Base-by-base conservation (phyloP, 2,329 filamentous ascomycete species). In the Dactylellina sp. region DNA sequence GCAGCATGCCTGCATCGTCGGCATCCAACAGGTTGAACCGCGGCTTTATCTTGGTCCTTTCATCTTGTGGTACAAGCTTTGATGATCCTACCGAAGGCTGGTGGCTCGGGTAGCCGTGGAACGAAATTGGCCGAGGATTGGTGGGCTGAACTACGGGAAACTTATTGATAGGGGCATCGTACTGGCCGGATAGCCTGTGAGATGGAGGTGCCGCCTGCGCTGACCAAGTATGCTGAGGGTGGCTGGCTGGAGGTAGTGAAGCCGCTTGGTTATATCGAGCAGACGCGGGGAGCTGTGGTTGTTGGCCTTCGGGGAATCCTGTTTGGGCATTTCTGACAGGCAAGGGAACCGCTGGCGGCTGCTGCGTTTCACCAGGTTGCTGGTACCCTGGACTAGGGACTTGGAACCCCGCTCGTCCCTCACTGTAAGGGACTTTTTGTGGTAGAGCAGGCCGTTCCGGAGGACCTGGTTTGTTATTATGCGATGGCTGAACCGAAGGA, bases 1-100 rank as follows among this genome's bases (percentile, higher is more conserved):
- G 61, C n/a, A 66, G 32, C 55, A 65, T 56, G 7, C 47, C 32
- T 11, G 37, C 40, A 32, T 74, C 61, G 46, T 74, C 70, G 14
- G 52, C 25, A 75, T 88, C 86, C 77, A 89, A 84, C 24, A 86
- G 80, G 78, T 89, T 86, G 1, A 25, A 78, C 55, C 82, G 85
- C 24, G 81, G 84, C 24, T 81, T 84, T n/a, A 6, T 76, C 77
- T 50, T 42, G 20, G 42, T n/a, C n/a, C 71, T 78, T 14, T 78
- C 11, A 35, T 50, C 56, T 83, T 83, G 9, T 86, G 85, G 2
- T 88, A 20, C 44, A 24, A 57, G 44, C 22, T 62, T 68, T 9
- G 64, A 70, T 2, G 56, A 49, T 28, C 46, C 39, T 6, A 25
- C 11, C 76, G 79, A 44, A 76, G 65, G 50, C 64, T 40, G 78